Evolutionary conservation across 2,329 filamentous ascomycete genomes (phyloP), one percentile per base, ranked within the genome.

Genomic region (Colletotrichum zoysiae): DNA sequence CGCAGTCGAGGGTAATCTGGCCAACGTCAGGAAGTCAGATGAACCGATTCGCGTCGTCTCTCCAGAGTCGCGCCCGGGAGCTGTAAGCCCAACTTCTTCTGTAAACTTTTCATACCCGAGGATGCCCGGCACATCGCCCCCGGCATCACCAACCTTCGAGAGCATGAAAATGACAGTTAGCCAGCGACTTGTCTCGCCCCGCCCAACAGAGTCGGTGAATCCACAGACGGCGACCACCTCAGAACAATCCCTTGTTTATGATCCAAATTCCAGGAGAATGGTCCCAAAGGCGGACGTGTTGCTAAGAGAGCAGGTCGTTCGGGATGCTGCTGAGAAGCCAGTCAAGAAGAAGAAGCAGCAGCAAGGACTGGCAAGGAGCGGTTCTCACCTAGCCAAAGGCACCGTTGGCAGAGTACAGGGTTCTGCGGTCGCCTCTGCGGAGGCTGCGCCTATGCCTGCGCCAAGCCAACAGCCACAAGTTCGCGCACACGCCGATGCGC

Each of bases 251-350:
- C 75, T 92, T 78, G 87, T 92, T 58, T 90, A 90, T 76, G 90
- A 91, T 74, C 84, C 89, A n/a, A 91, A 91, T 75, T 90, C 90
- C 20, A 85, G 90, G 74, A 87, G 90, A 71, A 90, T 91, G 84
- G 84, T 91, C 4, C 84, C 86, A 3, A 85, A 81, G 64, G 78
- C 78, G 7, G 82, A 87, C 35, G 74, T 87, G 23, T 57, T 82
- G 74, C 84, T 79, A 61, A 80, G 80, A 56, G 84, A 87, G 62
- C 82, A 85, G 65, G 80, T 77, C 42, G 76, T 84, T 5, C 77
- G 80, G 33, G 80, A 85, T 23, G 74, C 80, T 20, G 78, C 82
- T 0, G 83, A 85, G 44, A 82, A 81, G 59, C 80, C 81, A 1
- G 70, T 74, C 20, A 80, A 77, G 61, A 86, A 79, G 74, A 40